Percentiles rank a stretch among this genome's conserved stretches.
phyloP scores from a whole-genome alignment of 768 basidiomycete species.

The Pleurotus sapidus region DNA sequence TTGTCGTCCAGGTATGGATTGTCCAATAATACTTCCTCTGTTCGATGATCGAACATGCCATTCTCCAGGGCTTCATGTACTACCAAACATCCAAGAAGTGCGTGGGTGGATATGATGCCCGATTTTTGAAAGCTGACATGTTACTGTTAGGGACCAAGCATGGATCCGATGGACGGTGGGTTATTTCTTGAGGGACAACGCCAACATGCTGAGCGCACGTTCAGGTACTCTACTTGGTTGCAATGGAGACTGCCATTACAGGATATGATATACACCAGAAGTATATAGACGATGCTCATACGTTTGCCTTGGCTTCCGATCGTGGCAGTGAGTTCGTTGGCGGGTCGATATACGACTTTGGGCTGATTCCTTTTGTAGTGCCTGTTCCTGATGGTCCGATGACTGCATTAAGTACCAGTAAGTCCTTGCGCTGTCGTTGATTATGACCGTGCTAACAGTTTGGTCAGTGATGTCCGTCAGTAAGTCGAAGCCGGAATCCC shows the following conservation, averaged over 20 bases:
- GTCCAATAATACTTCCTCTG: neutral
- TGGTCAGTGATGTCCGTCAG: constrained; percentile 4
- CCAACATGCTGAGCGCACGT: neutral
- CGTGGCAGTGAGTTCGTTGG: constrained; percentile 12
- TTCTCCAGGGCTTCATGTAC: constrained; percentile 14
- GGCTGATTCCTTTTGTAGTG: neutral
- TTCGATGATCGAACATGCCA: neutral
- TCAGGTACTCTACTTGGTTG: constrained; percentile 21
- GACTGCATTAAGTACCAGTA: neutral
- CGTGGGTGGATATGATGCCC: neutral
- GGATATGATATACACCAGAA: constrained; percentile 18
- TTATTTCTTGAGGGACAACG: neutral
- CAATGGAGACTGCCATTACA: constrained; percentile 20
- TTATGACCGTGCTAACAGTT: neutral
- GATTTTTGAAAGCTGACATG: neutral
- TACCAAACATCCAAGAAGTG: constrained; percentile 17
- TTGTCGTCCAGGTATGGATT: neutral
- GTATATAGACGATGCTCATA: constrained; percentile 12
- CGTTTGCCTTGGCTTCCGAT: neutral
- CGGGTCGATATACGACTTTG: no score
- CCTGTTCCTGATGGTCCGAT: neutral
- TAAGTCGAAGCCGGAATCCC: neutral
- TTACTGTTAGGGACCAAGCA: constrained; percentile 11
- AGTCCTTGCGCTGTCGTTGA: neutral
- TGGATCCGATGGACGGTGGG: constrained; percentile 13